Base-by-base conservation (phyloP, 352 stramenopile genomes). In the Blastocystis hominis region DNA sequence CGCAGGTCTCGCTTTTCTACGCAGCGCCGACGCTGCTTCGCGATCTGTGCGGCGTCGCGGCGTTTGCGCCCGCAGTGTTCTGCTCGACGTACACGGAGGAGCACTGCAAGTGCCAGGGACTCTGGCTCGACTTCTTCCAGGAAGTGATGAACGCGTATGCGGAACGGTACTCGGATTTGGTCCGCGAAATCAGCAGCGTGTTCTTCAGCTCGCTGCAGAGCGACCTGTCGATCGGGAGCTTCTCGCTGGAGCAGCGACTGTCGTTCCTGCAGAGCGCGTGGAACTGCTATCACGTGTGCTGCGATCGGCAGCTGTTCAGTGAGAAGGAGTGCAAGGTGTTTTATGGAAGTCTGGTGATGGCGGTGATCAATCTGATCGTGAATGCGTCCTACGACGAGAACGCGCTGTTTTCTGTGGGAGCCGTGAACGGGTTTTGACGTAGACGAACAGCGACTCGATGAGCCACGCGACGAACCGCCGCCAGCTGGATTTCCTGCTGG, bases 1-100 rank as follows among this genome's bases (percentile, higher is more conserved):
- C 70, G 2, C 70, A 80, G 46, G 54, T 80, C 20, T 80, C 70
- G 0, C 44, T 80, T 2, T 80, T 80, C 46, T 80, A 80, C 53
- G 50, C n/a, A n/a, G 13, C 50, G n/a, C 70, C 70, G 9, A 64
- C 70, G 5, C 63, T 80, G 42, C 70, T 80, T 34, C 70, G 50
- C 20, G 70, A 80, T 13, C 42, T 80, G 20, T 80, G 70, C 42
- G 44, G 70, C 36, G 44, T 80, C 20, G 63, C 70, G n/a, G 70
- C 70, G 4, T 80, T 62, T 38, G 36, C 70, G 15, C 55, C 70
- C 15, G 4, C 47, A 20, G 36, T 63, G 30, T 24, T 15, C 6
- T 80, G 70, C 44, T 20, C 38, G 15, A n/a, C 38, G 30, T n/a
- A 61, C 24, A 47, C 30, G 30, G 70, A 80, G 54, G 70, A 62